Evolutionary conservation across 2,329 filamentous ascomycete species (phyloP), one percentile per base, ranked within the genome.

Genomic region (Trichoderma afroharzianum): DNA sequence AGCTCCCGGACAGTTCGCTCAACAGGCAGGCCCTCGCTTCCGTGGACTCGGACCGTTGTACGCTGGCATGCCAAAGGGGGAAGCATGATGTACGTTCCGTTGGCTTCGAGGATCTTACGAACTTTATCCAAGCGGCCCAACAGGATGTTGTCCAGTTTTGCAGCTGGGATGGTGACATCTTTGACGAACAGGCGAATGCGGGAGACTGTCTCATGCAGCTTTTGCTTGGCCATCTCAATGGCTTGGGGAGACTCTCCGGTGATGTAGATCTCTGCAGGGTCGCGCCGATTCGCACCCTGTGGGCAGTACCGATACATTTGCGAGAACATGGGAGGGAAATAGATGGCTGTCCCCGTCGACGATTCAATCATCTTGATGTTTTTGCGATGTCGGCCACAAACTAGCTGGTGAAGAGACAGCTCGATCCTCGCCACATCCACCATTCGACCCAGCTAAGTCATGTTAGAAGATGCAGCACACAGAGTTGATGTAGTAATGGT

Each of bases 281-380:
- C 93, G 75, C 96, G 91, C 72, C 93, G 90, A 70, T 90, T 90
- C 24, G 94, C 94, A 75, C 93, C 93, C 8, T 90, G 90, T 1
- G 95, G 95, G 68, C 91, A 93, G 81, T 97, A 99, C 72, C 93
- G 92, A 79, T 96, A 98, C 74, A 98, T 91, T 72, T 92, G 91
- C 15, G 95, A 95, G 80, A 98, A 98, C 1, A 95, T 92, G 8
- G 95, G 94, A 32, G 96, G 96, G 79, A 99, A 98, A 83, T 99
- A 99, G 77, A 99, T 98, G 74, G 96, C 95, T 9, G 96, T 98
- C 77, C 95, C 94, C 15, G 96, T 98, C 32, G 92, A 90, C 15
- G 96, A 97, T 82, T 99, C 96, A 78, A 99, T 98, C 77, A 96
- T 85, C 85, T 98, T 98, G 84, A 99, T 97, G 81, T 98, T 98